These are phyloP conservation scores for Pythium dissimile DNA, from an alignment of 352 stramenopile species.

Conservation along the genomic window DNA sequence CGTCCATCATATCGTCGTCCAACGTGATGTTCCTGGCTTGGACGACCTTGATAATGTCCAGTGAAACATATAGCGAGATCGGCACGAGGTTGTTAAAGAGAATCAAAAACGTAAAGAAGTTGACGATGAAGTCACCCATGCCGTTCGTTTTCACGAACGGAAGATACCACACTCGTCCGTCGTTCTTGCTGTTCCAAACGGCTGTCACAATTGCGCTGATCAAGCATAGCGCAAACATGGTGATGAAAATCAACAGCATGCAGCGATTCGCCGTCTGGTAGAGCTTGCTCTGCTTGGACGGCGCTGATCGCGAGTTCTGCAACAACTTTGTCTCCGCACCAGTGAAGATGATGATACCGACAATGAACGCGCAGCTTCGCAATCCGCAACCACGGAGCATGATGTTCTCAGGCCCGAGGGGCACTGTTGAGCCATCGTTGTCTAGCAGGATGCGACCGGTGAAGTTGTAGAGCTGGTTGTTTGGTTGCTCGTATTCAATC, in stretches of 20 bases:
- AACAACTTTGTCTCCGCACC: slow-evolving; percentile 85
- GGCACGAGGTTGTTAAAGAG: slow-evolving; percentile 96
- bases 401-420: slow-evolving; percentile 78
- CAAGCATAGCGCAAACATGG: slow-evolving; percentile 64
- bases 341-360: slow-evolving; percentile 93
- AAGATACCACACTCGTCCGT: slow-evolving; percentile 48
- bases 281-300: slow-evolving; percentile 84
- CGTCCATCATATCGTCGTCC: slow-evolving; percentile 82
- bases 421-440: slow-evolving; percentile 21
- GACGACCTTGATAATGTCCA: slow-evolving; percentile 92
- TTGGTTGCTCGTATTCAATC: slow-evolving; percentile 74
- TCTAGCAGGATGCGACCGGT: slow-evolving; percentile 48
- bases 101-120: slow-evolving; percentile 92
- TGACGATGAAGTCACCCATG: slow-evolving; percentile 44
- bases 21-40: slow-evolving; percentile 85
- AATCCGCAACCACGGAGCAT: slow-evolving; percentile 92
- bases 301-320: slow-evolving; percentile 66
- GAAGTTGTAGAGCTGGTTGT: slow-evolving; percentile 79
- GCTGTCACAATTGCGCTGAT: slow-evolving; percentile 36
- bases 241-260: slow-evolving; percentile 69
- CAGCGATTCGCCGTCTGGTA: slow-evolving; percentile 79
- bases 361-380: slow-evolving; percentile 93
- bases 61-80: slow-evolving; percentile 95
- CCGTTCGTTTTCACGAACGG: slow-evolving; percentile 32
- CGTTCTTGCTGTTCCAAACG: slow-evolving; percentile 34